phyloP scores from a whole-genome alignment of 371 early-diverging fungal species.

The Mortierella sp. region DNA sequence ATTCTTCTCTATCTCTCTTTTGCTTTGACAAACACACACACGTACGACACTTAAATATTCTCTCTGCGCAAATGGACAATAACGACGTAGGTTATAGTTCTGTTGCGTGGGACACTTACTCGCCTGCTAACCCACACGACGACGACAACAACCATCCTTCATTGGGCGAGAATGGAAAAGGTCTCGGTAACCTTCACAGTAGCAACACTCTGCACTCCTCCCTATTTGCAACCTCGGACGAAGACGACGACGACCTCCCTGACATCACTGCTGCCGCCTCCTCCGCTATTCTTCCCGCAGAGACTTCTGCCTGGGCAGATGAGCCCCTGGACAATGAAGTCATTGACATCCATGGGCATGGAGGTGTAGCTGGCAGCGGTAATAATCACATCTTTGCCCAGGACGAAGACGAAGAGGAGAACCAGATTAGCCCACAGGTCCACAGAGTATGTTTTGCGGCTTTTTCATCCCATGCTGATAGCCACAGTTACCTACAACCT shows the following conservation, averaged over 20 bases:
- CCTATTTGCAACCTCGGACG: slow-evolving; percentile 41
- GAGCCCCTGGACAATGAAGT: slow-evolving; percentile 55
- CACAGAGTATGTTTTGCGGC: slow-evolving; percentile 27
- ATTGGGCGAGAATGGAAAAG: slow-evolving; percentile 15
- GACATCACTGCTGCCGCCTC: slow-evolving; percentile 43
- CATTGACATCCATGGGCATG: slow-evolving; percentile 46
- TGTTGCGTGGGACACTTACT: slow-evolving; percentile 55
- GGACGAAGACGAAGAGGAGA: slow-evolving; percentile 24
- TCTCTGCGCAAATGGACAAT: slow-evolving; percentile 22
- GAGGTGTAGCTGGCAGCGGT: not conserved
- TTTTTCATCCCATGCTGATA: not conserved
- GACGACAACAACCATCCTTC: slow-evolving; percentile 13
- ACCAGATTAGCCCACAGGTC: slow-evolving; percentile 15
- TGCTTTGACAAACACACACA: not conserved
- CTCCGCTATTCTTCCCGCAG: slow-evolving; percentile 52
- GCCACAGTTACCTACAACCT: not conserved
- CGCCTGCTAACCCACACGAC: slow-evolving; percentile 21
- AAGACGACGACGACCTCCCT: slow-evolving; percentile 40
- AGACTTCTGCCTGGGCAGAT: slow-evolving; percentile 56
- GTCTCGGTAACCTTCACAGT: slow-evolving; percentile 9
- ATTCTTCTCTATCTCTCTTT: not conserved
- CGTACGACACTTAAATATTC: not conserved
- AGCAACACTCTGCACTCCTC: slow-evolving; percentile 35
- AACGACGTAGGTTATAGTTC: slow-evolving; percentile 54
- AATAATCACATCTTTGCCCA: slow-evolving; percentile 13